Evolutionary conservation across 2,329 filamentous ascomycete species (phyloP).

Genomic region (Phialophora verrucosa): DNA sequence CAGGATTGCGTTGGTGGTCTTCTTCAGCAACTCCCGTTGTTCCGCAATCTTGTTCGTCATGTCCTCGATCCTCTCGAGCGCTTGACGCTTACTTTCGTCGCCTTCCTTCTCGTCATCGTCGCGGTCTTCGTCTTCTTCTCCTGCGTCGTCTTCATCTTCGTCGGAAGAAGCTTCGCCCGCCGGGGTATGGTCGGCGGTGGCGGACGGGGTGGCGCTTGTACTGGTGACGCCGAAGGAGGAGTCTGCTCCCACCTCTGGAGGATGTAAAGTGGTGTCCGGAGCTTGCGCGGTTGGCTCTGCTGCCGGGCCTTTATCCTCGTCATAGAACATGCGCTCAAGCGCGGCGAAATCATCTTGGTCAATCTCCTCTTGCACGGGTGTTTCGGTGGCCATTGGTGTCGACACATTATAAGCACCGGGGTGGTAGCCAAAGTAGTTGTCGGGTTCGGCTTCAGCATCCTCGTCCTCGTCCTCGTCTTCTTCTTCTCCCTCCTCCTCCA

Average conservation of each 20-base stretch:
- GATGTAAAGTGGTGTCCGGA: slow-evolving; percentile 28
- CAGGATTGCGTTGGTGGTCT: slow-evolving; percentile 34
- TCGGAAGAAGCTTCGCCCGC: slow-evolving; percentile 31
- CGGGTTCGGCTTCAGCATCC: slow-evolving; percentile 42
- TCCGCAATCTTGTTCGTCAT: slow-evolving; percentile 53
- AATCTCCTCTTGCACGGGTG: slow-evolving; percentile 44
- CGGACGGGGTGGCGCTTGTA: slow-evolving; percentile 39
- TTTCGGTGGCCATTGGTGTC: slow-evolving; percentile 30
- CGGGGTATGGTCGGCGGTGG: slow-evolving; percentile 39
- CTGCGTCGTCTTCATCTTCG: slow-evolving; percentile 45
- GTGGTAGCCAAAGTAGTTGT: slow-evolving; percentile 43
- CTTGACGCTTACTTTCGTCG: slow-evolving; percentile 43
- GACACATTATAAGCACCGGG: slow-evolving; percentile 41
- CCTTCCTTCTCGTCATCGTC: slow-evolving; percentile 50
- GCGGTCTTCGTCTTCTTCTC: slow-evolving; percentile 51
- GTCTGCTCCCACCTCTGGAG: slow-evolving; percentile 40
- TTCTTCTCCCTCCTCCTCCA: slow-evolving; percentile 52
- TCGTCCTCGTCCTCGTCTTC: slow-evolving; percentile 47
- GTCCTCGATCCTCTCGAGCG: slow-evolving; percentile 50
- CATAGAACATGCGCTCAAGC: slow-evolving; percentile 42
- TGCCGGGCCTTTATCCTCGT: slow-evolving; percentile 43
- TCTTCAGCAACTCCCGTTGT: slow-evolving; percentile 50
- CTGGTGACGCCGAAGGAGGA: slow-evolving; percentile 39
- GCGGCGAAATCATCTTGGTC: slow-evolving; percentile 45
- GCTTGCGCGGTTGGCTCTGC: slow-evolving; percentile 31